Percentiles rank a stretch among this genome's conserved stretches.
Evolutionary conservation across 208 protist species (phyloP).

Genomic region (Wallacemonas sp.): DNA sequence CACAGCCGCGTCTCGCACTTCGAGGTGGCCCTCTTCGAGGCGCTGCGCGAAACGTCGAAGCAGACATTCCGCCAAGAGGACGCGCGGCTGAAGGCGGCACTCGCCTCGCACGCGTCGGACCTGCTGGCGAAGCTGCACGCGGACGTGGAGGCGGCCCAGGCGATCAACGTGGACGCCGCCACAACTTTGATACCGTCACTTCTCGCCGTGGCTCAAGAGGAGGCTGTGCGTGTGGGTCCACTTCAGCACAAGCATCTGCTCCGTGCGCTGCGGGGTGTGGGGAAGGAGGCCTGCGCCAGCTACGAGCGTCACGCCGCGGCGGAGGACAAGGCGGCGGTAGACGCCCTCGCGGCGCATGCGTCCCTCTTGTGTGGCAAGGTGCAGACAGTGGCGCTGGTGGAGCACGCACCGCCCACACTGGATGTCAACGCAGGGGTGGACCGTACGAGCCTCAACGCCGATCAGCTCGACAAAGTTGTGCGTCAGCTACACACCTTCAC

Average conservation of each 20-base stretch:
- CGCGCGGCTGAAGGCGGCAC: not conserved
- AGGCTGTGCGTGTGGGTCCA: not conserved
- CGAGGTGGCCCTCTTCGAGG: not conserved
- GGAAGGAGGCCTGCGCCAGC: not conserved
- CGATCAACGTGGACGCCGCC: not conserved
- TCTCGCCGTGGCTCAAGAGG: not conserved
- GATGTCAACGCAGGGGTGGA: too few relatives aligned
- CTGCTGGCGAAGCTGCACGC: not conserved
- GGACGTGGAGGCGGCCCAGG: not conserved
- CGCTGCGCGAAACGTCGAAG: conserved; percentile 7
- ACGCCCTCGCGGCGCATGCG: not conserved
- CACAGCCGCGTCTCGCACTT: not conserved
- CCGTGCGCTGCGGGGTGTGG: not conserved
- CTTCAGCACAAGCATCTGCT: conserved; percentile 11
- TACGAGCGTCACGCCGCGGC: not conserved
- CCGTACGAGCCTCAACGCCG: too few relatives aligned
- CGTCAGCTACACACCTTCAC: not conserved
- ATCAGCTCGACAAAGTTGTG: conserved; percentile 1
- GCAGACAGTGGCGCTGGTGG: too few relatives aligned
- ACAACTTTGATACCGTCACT: not conserved
- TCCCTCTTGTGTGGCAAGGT: not conserved
- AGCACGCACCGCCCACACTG: too few relatives aligned
- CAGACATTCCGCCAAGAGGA: conserved; percentile 4
- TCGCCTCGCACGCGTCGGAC: not conserved
- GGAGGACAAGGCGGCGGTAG: not conserved